Evolutionary conservation across 371 early-diverging fungal species (phyloP), one percentile per base, ranked within the genome.

Genomic region (Dinochytrium kinnereticum): DNA sequence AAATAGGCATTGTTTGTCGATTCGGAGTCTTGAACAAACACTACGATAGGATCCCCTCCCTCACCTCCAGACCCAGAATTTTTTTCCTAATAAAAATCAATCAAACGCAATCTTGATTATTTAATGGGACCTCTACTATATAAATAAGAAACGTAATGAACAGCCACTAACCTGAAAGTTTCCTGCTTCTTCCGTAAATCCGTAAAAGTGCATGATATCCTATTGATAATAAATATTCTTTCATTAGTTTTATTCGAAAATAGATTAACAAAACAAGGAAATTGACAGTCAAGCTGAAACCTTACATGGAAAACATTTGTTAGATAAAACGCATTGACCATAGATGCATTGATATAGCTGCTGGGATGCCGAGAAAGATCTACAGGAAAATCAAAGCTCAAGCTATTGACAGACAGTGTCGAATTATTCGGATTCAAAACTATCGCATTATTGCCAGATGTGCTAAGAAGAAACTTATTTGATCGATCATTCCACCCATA

Each of bases 21-120:
- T 21, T 17, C 13, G 24, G 69, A 49, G 68, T 75, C 75, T 64
- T 82, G 83, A 7, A 51, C 73, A 36, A 36, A 70, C 50, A 72
- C 77, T 70, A 93, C 88, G 3, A 96, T 94, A 0, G 91, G 89
- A 80, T 97, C 97, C 59, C 85, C 84, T 26, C 80, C 89, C 26
- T 73, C 26, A 21, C 76, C 84, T 36, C 76, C 76, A 19, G 79
- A 59, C 13, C 81, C 80, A 65, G 75, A 80, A 59, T 84, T 82
- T 49, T 50, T 51, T 44, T 55, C 26, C 55, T 53, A 26, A n/a
- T 15, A n/a, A n/a, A n/a, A 5, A 5, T 7, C 26, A n/a, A 13
- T 5, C 26, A n/a, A 53, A 26, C 26, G 55, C 7, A 26, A 21
- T 44, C 13, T 44, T 44, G 21, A 21, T 21, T 44, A 13, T 21